phyloP scores from a whole-genome alignment of 2,329 filamentous ascomycete species.

The Fusarium coffeatum region DNA sequence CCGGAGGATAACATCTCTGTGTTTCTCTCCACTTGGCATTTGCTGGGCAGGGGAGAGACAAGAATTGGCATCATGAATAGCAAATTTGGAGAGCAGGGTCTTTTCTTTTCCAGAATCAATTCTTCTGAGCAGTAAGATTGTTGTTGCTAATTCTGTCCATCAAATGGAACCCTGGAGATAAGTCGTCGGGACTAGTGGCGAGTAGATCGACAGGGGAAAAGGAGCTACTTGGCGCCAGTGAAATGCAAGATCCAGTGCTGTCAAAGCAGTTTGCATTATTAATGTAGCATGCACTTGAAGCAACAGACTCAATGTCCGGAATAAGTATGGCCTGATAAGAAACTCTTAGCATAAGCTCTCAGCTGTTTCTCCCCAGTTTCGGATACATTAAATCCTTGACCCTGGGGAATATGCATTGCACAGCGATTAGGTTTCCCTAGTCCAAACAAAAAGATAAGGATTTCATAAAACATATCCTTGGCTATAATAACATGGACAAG shows the following conservation, averaged over 20 bases:
- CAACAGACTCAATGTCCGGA: background rate
- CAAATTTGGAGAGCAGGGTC: background rate
- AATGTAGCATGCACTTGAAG: background rate
- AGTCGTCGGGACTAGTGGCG: slow-evolving; percentile 4
- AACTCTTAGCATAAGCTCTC: background rate
- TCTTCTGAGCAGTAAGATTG: slow-evolving; percentile 3
- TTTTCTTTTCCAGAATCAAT: background rate
- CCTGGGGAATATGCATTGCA: background rate
- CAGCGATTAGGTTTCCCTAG: slow-evolving; percentile 9
- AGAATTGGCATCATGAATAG: background rate
- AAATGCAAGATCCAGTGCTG: slow-evolving; percentile 14
- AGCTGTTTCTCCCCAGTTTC: background rate
- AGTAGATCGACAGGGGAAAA: slow-evolving; percentile 27
- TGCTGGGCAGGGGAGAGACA: background rate
- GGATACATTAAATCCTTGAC: slow-evolving; percentile 12
- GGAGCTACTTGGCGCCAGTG: background rate
- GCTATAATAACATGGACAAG: no score
- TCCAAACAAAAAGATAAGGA: slow-evolving; percentile 5
- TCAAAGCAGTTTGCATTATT: background rate
- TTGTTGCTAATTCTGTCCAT: slow-evolving; percentile 32
- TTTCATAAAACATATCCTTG: background rate
- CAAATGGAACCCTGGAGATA: slow-evolving; percentile 20
- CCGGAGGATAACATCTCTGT: background rate
- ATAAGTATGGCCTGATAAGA: background rate
- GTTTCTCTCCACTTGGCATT: slow-evolving; percentile 2